Conservation (phyloP, 73 alveolate species). For the Paramecium biaurelia region DNA sequence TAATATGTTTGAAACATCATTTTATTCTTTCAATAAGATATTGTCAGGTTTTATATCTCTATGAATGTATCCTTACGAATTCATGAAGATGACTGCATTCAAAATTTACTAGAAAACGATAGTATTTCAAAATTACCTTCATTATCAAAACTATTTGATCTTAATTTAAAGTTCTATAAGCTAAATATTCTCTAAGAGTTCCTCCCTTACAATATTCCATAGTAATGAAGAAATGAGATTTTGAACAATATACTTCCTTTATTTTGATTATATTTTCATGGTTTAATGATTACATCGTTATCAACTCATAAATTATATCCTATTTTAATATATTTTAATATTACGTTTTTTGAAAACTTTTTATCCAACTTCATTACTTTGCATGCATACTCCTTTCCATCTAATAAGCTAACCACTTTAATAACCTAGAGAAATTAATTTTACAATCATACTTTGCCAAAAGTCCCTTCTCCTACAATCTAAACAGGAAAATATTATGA, state of each 20-base stretch:
- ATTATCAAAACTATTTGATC: background rate
- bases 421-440: background rate
- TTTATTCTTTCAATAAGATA: background rate
- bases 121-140: background rate
- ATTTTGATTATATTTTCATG: background rate
- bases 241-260: background rate
- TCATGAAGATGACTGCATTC: background rate
- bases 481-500: background rate
- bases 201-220: conserved; percentile 24
- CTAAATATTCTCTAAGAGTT: background rate
- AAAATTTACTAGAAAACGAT: background rate
- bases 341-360: conserved; percentile 17
- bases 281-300: background rate
- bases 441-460: background rate
- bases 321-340: background rate
- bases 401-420: background rate
- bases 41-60: conserved; percentile 55
- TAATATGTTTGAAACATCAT: background rate
- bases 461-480: background rate
- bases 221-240: background rate
- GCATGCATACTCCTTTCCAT: background rate
- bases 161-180: background rate
- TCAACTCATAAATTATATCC: background rate
- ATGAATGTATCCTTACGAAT: conserved; percentile 7
- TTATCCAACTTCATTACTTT: background rate